phyloP scores from a whole-genome alignment of 192 early-diverging fungal genomes.

The Podila horticola region DNA sequence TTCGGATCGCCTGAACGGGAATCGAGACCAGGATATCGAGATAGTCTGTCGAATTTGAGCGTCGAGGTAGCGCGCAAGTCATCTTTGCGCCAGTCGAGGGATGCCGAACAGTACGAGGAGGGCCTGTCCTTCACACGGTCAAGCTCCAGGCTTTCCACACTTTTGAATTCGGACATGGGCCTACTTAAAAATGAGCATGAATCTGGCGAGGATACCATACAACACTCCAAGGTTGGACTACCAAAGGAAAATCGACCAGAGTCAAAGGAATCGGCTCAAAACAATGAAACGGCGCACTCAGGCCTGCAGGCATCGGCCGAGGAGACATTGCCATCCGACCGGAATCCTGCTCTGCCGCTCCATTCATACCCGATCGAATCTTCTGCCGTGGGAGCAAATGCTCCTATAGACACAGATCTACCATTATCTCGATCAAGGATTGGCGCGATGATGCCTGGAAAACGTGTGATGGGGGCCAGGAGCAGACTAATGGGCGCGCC shows the following conservation, averaged over 20 bases:
- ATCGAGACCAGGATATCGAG: not conserved
- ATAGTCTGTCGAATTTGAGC: not conserved
- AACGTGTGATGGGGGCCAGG: not conserved
- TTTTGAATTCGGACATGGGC: not conserved
- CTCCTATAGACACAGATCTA: not conserved
- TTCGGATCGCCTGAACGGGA: constrained; percentile 12
- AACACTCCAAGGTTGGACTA: no score
- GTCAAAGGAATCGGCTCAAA: no score
- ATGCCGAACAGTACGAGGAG: not conserved
- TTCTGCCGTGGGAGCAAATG: no score
- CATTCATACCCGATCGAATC: no score
- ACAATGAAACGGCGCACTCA: no score
- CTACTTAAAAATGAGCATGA: not conserved
- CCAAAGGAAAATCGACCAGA: no score
- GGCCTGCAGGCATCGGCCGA: no score
- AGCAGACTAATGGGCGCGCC: not conserved
- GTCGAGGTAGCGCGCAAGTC: not conserved
- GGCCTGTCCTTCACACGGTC: not conserved
- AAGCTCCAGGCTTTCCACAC: not conserved
- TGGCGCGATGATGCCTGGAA: not conserved
- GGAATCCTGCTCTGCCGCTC: no score
- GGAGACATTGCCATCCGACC: no score
- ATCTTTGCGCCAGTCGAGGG: not conserved
- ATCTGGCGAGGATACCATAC: not conserved
- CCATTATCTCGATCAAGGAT: not conserved